Percentiles rank a stretch among this genome's conserved stretches.
Evolutionary conservation across 805 yeast genomes (phyloP).

Genomic region (Barnettozyma sucrosica): DNA sequence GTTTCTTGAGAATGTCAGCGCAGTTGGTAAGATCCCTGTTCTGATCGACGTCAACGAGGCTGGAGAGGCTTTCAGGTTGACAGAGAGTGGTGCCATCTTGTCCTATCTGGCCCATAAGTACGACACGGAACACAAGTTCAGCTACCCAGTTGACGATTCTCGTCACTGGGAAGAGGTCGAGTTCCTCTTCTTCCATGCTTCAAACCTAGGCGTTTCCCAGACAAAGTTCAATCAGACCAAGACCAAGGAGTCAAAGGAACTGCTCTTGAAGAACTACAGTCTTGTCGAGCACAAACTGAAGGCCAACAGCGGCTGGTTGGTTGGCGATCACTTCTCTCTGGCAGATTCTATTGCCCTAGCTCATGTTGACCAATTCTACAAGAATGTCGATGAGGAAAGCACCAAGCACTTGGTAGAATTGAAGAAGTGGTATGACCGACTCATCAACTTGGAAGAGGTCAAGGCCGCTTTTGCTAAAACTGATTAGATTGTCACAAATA

Average conservation of each 20-base stretch:
- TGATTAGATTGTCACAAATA: background rate
- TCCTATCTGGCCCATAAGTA: slow-evolving; percentile 51
- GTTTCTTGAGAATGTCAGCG: slow-evolving; percentile 46
- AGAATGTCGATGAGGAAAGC: background rate
- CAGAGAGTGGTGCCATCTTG: slow-evolving; percentile 59
- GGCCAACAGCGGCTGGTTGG: slow-evolving; percentile 44
- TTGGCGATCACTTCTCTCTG: slow-evolving; percentile 50
- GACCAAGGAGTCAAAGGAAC: slow-evolving; percentile 30
- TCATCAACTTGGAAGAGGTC: slow-evolving; percentile 2
- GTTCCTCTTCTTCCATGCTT: slow-evolving; percentile 50
- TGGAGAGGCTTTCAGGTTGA: slow-evolving; percentile 38
- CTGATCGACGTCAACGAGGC: slow-evolving; percentile 31
- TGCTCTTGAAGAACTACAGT: slow-evolving; percentile 37
- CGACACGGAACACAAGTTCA: slow-evolving; percentile 44
- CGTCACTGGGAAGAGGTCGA: slow-evolving; percentile 47
- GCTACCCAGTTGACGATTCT: slow-evolving; percentile 31
- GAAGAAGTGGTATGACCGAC: slow-evolving; percentile 4
- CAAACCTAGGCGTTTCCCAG: slow-evolving; percentile 53
- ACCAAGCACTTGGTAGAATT: background rate
- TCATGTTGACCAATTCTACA: slow-evolving; percentile 14
- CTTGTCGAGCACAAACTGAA: slow-evolving; percentile 45
- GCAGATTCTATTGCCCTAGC: slow-evolving; percentile 50
- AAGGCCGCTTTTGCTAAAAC: slow-evolving; percentile 5
- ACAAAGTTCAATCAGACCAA: slow-evolving; percentile 42
- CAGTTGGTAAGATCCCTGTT: slow-evolving; percentile 59